phyloP scores from a whole-genome alignment of 176 grass and related monocot genomes.

The Eragrostis nindensis region DNA sequence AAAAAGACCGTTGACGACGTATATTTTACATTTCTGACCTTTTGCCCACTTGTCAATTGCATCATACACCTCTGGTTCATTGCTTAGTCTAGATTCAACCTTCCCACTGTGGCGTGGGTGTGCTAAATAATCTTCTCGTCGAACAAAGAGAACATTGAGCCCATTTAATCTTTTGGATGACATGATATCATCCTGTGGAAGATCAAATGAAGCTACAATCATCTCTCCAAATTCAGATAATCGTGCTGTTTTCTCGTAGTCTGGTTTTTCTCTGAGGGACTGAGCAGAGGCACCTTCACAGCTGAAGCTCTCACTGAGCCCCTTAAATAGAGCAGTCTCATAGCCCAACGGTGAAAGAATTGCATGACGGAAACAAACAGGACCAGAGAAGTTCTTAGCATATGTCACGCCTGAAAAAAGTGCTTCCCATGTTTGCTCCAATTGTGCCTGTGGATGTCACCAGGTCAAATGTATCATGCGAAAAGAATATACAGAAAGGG shows the following conservation, averaged over 20 bases:
- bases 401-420: conserved; percentile 86
- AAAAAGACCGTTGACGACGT: conserved; percentile 85
- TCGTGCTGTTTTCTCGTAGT: conserved; percentile 72
- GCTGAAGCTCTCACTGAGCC: conserved; percentile 72
- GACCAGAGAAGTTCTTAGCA: conserved; percentile 84
- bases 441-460: conserved; percentile 65
- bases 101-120: conserved; percentile 93
- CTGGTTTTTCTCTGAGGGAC: conserved; percentile 52
- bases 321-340: conserved; percentile 96
- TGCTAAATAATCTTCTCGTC: conserved; percentile 92
- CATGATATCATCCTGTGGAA: conserved; percentile 51
- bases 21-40: conserved; percentile 75
- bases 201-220: conserved; percentile 68
- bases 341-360: conserved; percentile 95
- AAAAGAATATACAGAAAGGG: conserved; percentile 19
- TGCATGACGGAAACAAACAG: conserved; percentile 89
- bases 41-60: conserved; percentile 79
- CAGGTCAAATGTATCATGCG: conserved; percentile 42
- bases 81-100: conserved; percentile 87
- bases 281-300: conserved; percentile 63
- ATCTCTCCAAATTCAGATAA: conserved; percentile 98
- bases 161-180: conserved; percentile 47
- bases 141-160: conserved; percentile 86
- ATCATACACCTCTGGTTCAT: conserved; percentile 73
- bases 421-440: conserved; percentile 94